Percentiles rank a stretch among this genome's conserved stretches.
Evolutionary conservation across 495 filamentous ascomycete genomes (phyloP).

Genomic region (Daldinia decipiens): DNA sequence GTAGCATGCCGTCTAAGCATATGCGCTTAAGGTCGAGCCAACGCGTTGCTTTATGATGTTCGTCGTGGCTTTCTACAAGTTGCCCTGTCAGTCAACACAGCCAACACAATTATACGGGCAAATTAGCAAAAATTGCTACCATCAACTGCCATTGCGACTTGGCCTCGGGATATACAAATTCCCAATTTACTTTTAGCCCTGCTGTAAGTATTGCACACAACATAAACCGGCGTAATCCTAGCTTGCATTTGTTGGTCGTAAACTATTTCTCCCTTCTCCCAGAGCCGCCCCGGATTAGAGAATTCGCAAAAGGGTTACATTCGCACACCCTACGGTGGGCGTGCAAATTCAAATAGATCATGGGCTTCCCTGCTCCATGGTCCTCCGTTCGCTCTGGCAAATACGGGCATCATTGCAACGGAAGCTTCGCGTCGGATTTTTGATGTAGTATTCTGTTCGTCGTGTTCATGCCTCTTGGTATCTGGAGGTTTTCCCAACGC

Average conservation of each 20-base stretch:
- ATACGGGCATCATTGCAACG: slow-evolving; percentile 48
- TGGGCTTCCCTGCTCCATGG: slow-evolving; percentile 65
- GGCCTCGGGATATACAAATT: neutral
- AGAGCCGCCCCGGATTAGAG: neutral
- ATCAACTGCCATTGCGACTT: neutral
- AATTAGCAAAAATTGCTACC: slow-evolving; percentile 4
- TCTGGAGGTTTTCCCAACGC: slow-evolving; percentile 6
- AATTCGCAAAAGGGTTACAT: neutral
- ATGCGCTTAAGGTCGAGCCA: slow-evolving; percentile 24
- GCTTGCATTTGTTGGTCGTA: slow-evolving; percentile 13
- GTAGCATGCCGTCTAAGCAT: slow-evolving; percentile 22
- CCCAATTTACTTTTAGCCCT: slow-evolving; percentile 3
- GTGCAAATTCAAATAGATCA: slow-evolving; percentile 59
- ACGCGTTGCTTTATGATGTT: slow-evolving; percentile 15
- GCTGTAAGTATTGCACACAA: slow-evolving; percentile 5
- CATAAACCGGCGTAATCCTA: slow-evolving; percentile 1
- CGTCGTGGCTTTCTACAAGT: slow-evolving; percentile 3
- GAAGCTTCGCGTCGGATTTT: slow-evolving; percentile 37
- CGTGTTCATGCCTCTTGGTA: slow-evolving; percentile 16
- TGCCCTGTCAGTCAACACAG: neutral
- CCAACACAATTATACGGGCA: neutral
- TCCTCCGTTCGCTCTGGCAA: slow-evolving; percentile 53
- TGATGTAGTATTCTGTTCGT: slow-evolving; percentile 27
- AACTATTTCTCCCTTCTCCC: slow-evolving; percentile 3
- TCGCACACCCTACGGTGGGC: slow-evolving; percentile 44